Base-by-base conservation (phyloP, 192 early-diverging fungal genomes). In the Neocallimastix lanati region DNA sequence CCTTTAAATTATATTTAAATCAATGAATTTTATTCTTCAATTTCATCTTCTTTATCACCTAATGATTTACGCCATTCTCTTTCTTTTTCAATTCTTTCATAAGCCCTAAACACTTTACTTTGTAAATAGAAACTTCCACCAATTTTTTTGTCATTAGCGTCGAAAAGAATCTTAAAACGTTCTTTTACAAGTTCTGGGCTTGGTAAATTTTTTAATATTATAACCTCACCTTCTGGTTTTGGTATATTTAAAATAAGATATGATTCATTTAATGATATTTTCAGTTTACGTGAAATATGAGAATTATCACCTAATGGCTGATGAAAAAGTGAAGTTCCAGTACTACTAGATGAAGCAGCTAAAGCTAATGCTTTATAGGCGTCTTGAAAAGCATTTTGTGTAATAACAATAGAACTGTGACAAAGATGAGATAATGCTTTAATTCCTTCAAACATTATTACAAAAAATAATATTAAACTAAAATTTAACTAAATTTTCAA, bases 101-200 rank as follows among this genome's bases (percentile, higher is more conserved):
- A 94, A 28, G 97, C 97, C 77, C 95, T 85, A 15, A 94, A 90
- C 12, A 99, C 89, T 83, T 99, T 99, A 37, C 94, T 94, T 79
- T 97, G 96, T 29, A 99, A 80, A 82, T 99, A 99, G 76, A 96
- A 93, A 9, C 95, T 95, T 13, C 97, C 97, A 50, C 95, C 96
- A 36, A 87, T 86, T 30, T 90, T 85, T 33, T 92, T 88, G 81
- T 96, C 95, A 83, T 99, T 99, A 28, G 85, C 90, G 29, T 91
- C 91, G 85, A 94, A 97, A 50, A 50, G 40, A 50, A 50, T 50
- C 40, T 50, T 50, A 21, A 50, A 50, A 50, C 40, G 40, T 50
- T 50, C 40, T 21, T 50, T 50, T 2, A 50, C 40, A 50, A 50
- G 40, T 50, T 50, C 40, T 50, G 40, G 40, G 21, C 40, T 50